Base-by-base conservation (phyloP, 1,139 yeast genomes). In the Trichomonascaceae sp. region DNA sequence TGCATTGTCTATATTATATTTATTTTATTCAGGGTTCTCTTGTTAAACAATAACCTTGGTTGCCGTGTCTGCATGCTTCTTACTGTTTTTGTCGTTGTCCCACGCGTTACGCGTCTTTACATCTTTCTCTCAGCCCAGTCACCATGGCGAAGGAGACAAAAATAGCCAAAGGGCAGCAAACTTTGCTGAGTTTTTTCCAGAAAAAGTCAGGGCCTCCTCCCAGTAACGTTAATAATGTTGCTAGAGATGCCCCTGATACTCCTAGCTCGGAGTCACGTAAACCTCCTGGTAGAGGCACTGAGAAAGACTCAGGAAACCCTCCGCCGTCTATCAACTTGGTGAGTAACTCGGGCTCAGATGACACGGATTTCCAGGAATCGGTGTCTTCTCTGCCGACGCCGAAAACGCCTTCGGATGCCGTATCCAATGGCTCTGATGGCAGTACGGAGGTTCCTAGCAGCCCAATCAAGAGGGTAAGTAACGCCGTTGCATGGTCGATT, bases 141-240 rank as follows among this genome's bases (percentile, higher is more conserved):
- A 32, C 38, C 20, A 46, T 19, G 47, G 47, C 54, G 17, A 52
- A 47, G 43, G 47, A 43, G n/a, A 30, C 50, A 17, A 39, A 30
- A 41, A 30, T 47, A 17, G 43, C 38, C 5, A 48, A 44, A 15
- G 50, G 50, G n/a, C 65, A 62, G 53, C 60, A 57, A 50, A 55
- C 63, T 8, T 52, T 63, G 49, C 57, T 63, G 41, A 61, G 55
- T 49, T 63, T 62, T 45, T 63, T 63, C 47, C 49, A 58, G 17
- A 62, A 61, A 51, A 57, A 48, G 15, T 24, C 46, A 1, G 27
- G 24, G 1, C 24, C 19, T 13, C 17, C 32, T 15, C 17, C 41
- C n/a, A 36, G 17, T n/a, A 36, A 13, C n/a, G 8, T 17, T 36
- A 36, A 15, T 36, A 36, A 36, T 15, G 41, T 8, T n/a, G n/a